Base-by-base conservation (phyloP, 1,284 basidiomycete genomes). In the Microstroma glucosiphilum region DNA sequence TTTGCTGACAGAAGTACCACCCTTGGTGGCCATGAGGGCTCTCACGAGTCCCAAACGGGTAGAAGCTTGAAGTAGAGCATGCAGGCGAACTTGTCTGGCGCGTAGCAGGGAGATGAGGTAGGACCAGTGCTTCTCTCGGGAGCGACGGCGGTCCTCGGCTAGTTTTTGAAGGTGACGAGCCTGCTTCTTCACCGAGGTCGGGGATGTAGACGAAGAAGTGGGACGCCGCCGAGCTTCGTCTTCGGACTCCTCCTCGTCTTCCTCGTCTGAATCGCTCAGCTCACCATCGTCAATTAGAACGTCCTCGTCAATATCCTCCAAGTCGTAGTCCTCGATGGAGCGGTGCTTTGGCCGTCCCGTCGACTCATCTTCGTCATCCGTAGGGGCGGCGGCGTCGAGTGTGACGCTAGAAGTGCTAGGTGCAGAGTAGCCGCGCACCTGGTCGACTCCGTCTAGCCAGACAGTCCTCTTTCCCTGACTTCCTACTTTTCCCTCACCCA, bases 401-500 rank as follows among this genome's bases (percentile, higher is more conserved):
- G 57, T 40, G 8, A 54, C 41, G 15, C 12, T 40, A 2, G 40
- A 25, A 12, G 15, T 26, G n/a, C 57, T 19, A 4, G 30, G 30
- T 9, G 30, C 30, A 3, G 30, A 37, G 30, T 37, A 37, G 9
- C 30, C 30, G n/a, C 41, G 9, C 1, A 30, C 61, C 46, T 69
- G 67, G 26, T 75, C 68, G 2, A 66, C 70, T 41, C 65, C 66
- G 37, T 77, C 76, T 19, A 70, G 42, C 77, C 77, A 79, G 15
- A 78, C 63, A 3, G 77, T 79, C 66, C 71, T 75, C 59, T 74
- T 75, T 2, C 76, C 77, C 57, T 40, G 19, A 13, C 17, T n/a
- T 9, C 60, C 60, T 9, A 58, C 57, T 1, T 56, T 56, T 1
- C 40, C 23, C n/a, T 60, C 60, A 6, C 46, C 46, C 46, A n/a